These are phyloP conservation scores for Microbotryum intermedium DNA, from an alignment of 1,284 basidiomycete genomes.

Conservation along the genomic window DNA sequence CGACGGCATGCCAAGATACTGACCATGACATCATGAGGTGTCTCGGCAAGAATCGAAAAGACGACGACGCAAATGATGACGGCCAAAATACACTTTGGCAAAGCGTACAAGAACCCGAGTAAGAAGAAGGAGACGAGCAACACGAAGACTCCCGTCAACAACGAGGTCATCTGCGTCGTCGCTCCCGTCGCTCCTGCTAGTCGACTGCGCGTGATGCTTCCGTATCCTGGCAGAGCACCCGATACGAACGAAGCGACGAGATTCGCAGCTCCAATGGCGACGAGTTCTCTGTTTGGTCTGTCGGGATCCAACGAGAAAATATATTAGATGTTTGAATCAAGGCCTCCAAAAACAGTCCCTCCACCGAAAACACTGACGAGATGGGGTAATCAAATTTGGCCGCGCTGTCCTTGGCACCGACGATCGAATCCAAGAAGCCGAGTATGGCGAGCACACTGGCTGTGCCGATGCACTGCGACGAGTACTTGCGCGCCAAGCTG, in stretches of 20 bases:
- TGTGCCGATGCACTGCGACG: slow-evolving; percentile 15
- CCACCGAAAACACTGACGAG: slow-evolving; percentile 5
- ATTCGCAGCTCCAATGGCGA: slow-evolving; percentile 70
- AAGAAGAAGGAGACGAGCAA: slow-evolving; percentile 79
- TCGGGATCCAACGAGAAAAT: not conserved
- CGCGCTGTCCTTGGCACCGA: slow-evolving; percentile 77
- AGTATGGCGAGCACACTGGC: slow-evolving; percentile 24
- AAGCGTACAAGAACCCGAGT: slow-evolving; percentile 62
- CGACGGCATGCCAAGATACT: not conserved
- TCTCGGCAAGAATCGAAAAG: slow-evolving; percentile 71
- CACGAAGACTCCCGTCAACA: slow-evolving; percentile 65
- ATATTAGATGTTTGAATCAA: not conserved
- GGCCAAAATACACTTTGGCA: slow-evolving; percentile 73
- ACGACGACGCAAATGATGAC: slow-evolving; percentile 73
- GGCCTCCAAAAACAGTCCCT: no score
- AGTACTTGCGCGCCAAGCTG: slow-evolving; percentile 4
- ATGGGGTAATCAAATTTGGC: slow-evolving; percentile 75
- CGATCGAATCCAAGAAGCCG: slow-evolving; percentile 46
- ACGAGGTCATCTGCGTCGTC: slow-evolving; percentile 75
- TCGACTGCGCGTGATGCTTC: slow-evolving; percentile 59
- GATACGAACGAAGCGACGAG: slow-evolving; percentile 68
- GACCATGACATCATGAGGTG: slow-evolving; percentile 68
- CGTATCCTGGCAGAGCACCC: slow-evolving; percentile 78
- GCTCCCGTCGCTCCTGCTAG: slow-evolving; percentile 51
- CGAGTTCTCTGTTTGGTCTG: slow-evolving; percentile 75